Evolutionary conservation across 148 eudicot genomes (phyloP), one percentile per base, ranked within the genome.

Genomic region (Cornus kousa): DNA sequence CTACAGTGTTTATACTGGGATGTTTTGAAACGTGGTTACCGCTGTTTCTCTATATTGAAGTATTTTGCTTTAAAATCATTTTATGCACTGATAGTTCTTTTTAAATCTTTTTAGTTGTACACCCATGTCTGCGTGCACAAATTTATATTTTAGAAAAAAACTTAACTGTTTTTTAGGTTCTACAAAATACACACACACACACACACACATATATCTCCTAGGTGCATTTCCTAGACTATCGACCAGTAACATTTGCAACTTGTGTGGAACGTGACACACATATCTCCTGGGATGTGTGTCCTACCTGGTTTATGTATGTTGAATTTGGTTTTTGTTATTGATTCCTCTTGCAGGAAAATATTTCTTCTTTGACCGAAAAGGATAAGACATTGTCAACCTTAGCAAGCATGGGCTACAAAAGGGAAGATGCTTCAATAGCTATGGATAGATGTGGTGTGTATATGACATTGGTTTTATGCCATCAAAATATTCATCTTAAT

Each of bases 391-490:
- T 91, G 46, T 81, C 78, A 28, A 59, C 77, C 79, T 85, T 91
- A 74, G 74, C 81, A 71, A 90, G 88, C 3, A 93, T 93, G 97
- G 92, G 93, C 24, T 91, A 84, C 68, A 75, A 86, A 11, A 76
- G 70, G 28, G 95, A 93, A 37, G 97, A 91, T 78, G 89, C 86
- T 24, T 68, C 77, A 62, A 82, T 85, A 79, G 97, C 97, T 3
- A 79, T 93, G 33, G 87, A 89, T 53, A 88, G 93, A 91, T 88
- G 93, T 81, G 93, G 97, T 93, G 80, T 22, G 89, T 77, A 74
- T 74, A 68, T 24, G 67, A 7, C 32, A 1, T 57, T 31, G 23
- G 60, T 31, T 73, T 55, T 28, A 2, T 31, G 23, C 23, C 23
- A 0, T 62, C 66, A n/a, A 19, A 62, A 6, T 20, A 3, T 62